Conservation (phyloP, 139 green algal genomes). For the Pleodorina starrii region DNA sequence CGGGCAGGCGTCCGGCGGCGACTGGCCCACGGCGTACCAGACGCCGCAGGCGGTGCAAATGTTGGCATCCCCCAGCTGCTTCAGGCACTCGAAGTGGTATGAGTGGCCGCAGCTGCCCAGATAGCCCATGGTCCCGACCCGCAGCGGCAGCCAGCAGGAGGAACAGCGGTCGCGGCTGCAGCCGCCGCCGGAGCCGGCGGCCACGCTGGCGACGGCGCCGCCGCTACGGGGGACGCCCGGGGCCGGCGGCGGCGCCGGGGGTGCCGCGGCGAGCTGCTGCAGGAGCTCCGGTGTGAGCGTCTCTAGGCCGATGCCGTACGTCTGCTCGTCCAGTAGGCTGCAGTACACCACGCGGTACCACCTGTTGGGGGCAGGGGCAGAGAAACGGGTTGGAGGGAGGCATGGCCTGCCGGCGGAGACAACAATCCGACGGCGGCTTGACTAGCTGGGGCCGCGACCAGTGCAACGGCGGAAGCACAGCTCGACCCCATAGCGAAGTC, state of each 20-base stretch:
- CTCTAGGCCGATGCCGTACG: constrained; percentile 34
- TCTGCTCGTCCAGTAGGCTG: constrained; percentile 18
- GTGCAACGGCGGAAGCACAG: too few relatives aligned
- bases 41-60: constrained; percentile 42
- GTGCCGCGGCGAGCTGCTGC: neutral
- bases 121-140: constrained; percentile 4
- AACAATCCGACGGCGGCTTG: too few relatives aligned
- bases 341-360: constrained; percentile 48
- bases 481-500: too few relatives aligned
- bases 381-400: neutral
- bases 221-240: neutral
- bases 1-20: constrained; percentile 16
- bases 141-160: constrained; percentile 30
- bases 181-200: too few relatives aligned
- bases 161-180: constrained; percentile 33
- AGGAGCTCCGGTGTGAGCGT: constrained; percentile 39
- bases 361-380: neutral
- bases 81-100: constrained; percentile 40
- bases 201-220: neutral
- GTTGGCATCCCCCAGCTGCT: constrained; percentile 30
- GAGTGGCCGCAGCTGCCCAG: constrained; percentile 34
- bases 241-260: neutral
- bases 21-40: constrained; percentile 40
- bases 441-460: too few relatives aligned
- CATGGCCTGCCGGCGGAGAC: too few relatives aligned